Evolutionary conservation across 768 basidiomycete genomes (phyloP).

Genomic region (Rubroboletus pulcherrimus): DNA sequence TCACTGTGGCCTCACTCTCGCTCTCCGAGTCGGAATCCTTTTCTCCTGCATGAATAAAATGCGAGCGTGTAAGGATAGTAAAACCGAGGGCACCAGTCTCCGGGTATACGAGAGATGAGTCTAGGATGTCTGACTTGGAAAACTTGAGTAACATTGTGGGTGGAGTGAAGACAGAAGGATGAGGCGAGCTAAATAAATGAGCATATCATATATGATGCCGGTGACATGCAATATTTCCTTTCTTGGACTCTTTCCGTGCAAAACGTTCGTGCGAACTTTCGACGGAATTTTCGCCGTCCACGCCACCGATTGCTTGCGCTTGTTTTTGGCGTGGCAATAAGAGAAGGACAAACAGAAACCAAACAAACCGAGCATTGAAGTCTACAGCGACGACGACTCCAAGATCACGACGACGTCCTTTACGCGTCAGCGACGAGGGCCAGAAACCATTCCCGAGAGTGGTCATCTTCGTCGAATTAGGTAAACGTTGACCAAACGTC

Average conservation of each 20-base stretch:
- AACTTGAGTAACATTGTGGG: conserved; percentile 55
- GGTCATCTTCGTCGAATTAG: background rate
- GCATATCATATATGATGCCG: background rate
- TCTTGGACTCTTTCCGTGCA: background rate
- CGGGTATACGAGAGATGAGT: conserved; percentile 51
- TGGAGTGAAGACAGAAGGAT: background rate
- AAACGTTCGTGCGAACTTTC: conserved; percentile 5
- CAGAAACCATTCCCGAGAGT: conserved; percentile 1
- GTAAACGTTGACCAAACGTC: conserved; percentile 2
- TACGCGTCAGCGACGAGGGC: conserved; percentile 20
- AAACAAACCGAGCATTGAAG: conserved; percentile 29
- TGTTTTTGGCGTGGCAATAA: conserved; percentile 30
- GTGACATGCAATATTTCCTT: background rate
- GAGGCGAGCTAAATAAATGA: too few relatives aligned
- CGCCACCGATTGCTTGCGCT: conserved; percentile 25
- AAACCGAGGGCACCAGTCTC: conserved; percentile 48
- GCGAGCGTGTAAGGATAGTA: conserved; percentile 43
- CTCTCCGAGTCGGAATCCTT: conserved; percentile 30
- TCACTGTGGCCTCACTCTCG: conserved; percentile 23
- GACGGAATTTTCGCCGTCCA: background rate
- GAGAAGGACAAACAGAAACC: conserved; percentile 25
- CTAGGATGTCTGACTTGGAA: conserved; percentile 54
- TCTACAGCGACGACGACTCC: conserved; percentile 30
- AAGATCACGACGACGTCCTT: conserved; percentile 21
- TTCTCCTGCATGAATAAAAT: conserved; percentile 27